A percentile compares a stretch with the other conserved stretches of the same genome.
Conservation (phyloP, 1,284 basidiomycete genomes). For the Papiliotrema fonsecae region DNA sequence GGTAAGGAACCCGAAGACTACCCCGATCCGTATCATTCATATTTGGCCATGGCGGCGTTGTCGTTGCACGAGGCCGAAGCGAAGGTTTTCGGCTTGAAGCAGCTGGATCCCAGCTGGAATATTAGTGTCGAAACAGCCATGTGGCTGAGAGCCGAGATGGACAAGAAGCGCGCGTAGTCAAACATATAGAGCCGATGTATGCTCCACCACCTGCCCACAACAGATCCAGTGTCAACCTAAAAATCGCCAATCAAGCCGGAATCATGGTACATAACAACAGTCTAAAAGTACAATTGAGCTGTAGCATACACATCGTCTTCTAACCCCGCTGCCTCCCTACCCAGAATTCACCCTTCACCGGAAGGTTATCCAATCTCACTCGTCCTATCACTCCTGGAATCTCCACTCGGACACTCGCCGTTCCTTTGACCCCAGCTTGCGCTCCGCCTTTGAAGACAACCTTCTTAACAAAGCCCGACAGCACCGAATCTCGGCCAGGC, state of each 20-base stretch:
- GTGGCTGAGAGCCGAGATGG: slow-evolving; percentile 55
- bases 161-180: too few relatives aligned
- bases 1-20: slow-evolving; percentile 70
- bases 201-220: too few relatives aligned
- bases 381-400: slow-evolving; percentile 27
- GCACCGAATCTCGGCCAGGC: slow-evolving; percentile 33
- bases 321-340: slow-evolving; percentile 27
- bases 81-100: slow-evolving; percentile 54
- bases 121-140: slow-evolving; percentile 58
- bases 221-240: too few relatives aligned
- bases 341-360: slow-evolving; percentile 41
- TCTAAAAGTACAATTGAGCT: not conserved
- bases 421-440: slow-evolving; percentile 42
- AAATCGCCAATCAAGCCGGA: too few relatives aligned
- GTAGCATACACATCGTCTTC: not conserved
- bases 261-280: too few relatives aligned
- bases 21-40: slow-evolving; percentile 89
- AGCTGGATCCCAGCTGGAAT: slow-evolving; percentile 66
- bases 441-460: slow-evolving; percentile 47
- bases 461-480: slow-evolving; percentile 45
- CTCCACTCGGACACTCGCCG: slow-evolving; percentile 29
- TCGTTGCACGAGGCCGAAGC: slow-evolving; percentile 50
- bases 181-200: too few relatives aligned
- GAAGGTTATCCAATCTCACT: slow-evolving; percentile 30
- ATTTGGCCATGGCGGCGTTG: slow-evolving; percentile 75